Conservation (phyloP, 108 stramenopile genomes). For the Ochromonas danica region DNA sequence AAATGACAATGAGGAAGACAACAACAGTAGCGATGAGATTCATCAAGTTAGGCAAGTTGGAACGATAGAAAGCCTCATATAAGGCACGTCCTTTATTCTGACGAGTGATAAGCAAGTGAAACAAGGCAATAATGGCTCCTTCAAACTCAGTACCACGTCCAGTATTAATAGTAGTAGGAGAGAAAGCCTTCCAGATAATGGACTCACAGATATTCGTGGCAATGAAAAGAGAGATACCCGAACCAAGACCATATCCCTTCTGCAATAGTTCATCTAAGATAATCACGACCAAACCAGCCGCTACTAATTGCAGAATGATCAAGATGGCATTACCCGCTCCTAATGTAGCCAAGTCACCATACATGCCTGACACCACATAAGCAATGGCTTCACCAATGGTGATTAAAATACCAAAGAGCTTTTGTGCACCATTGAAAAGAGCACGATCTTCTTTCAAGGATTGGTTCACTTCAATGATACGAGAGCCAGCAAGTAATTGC, state of each 20-base stretch:
- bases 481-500: conserved; percentile 66
- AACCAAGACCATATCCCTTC: conserved; percentile 98
- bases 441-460: conserved; percentile 97
- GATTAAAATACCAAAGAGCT: conserved; percentile 98
- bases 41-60: conserved; percentile 96
- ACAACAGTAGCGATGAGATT: conserved; percentile 91
- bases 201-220: conserved; percentile 99
- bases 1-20: conserved; percentile 94
- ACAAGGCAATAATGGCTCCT: conserved; percentile 95
- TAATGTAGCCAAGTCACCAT: conserved; percentile 87
- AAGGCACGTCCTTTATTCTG: conserved; percentile 90
- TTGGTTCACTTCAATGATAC: conserved; percentile 98
- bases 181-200: conserved; percentile 98
- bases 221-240: conserved; percentile 90
- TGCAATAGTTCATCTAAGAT: conserved; percentile 98
- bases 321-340: conserved; percentile 95
- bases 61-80: conserved; percentile 89
- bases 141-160: conserved; percentile 98
- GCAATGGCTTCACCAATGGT: conserved; percentile 98
- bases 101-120: conserved; percentile 92
- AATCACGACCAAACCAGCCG: conserved; percentile 94
- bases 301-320: conserved; percentile 95
- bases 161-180: conserved; percentile 98
- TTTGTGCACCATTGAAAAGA: conserved; percentile 94
- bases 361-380: conserved; percentile 97